These are phyloP conservation scores for Cutaneotrichosporon daszewskae DNA, from an alignment of 1,284 basidiomycete genomes.

Conservation along the genomic window DNA sequence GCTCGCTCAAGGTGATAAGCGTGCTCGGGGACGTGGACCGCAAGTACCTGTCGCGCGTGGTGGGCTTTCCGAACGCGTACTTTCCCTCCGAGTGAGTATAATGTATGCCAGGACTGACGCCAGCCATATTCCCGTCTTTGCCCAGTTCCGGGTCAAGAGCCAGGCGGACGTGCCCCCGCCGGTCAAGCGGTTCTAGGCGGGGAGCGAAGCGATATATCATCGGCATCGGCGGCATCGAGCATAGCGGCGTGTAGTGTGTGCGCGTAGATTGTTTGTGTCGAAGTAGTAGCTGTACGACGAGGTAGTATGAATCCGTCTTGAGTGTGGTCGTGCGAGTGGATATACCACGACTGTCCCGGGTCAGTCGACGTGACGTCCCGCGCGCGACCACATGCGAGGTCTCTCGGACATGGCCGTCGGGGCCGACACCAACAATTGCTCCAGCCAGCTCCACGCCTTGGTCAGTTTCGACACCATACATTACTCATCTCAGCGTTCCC, in stretches of 20 bases:
- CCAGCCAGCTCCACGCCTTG: not conserved
- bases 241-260: conserved; percentile 7
- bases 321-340: not conserved
- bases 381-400: not conserved
- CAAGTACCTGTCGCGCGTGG: conserved; percentile 78
- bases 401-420: conserved; percentile 2
- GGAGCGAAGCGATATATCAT: not conserved
- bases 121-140: conserved; percentile 49
- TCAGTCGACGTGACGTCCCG: not conserved
- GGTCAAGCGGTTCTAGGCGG: conserved; percentile 8
- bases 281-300: conserved; percentile 17
- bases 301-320: conserved; percentile 21
- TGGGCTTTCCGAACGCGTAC: conserved; percentile 95
- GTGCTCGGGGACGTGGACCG: conserved; percentile 85
- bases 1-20: conserved; percentile 73
- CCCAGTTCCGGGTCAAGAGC: conserved; percentile 47
- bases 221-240: not conserved
- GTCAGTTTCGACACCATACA: not conserved
- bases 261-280: conserved; percentile 20
- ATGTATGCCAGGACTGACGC: conserved; percentile 1
- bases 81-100: conserved; percentile 85
- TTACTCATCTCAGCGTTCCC: not conserved
- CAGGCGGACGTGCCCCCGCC: conserved; percentile 53
- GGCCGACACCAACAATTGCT: not conserved
- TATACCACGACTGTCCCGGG: not conserved